Conservation (phyloP, 768 basidiomycete genomes). For the Clitopilus passeckerianus region DNA sequence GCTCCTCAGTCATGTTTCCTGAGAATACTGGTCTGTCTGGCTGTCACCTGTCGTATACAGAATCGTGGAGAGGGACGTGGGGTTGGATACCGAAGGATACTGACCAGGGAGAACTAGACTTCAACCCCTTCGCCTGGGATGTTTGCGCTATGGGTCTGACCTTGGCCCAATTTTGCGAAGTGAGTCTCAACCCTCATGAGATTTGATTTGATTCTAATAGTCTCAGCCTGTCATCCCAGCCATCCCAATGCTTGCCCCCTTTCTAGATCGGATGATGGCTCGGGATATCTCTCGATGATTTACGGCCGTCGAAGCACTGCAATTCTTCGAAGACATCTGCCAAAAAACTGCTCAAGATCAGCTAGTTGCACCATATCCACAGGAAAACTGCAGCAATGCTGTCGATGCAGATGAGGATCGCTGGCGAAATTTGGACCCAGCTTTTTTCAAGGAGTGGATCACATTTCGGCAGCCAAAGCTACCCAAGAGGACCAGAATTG, state of each 20-base stretch:
- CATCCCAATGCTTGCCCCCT: slow-evolving; percentile 20
- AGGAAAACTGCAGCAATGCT: neutral
- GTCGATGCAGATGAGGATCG: neutral
- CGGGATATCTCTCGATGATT: slow-evolving; percentile 16
- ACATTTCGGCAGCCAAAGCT: neutral
- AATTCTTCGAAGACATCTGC: slow-evolving; percentile 13
- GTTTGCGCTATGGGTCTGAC: slow-evolving; percentile 13
- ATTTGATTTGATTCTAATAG: slow-evolving; percentile 4
- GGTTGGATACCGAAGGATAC: slow-evolving; percentile 8
- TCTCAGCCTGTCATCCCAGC: slow-evolving; percentile 11
- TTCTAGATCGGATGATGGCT: slow-evolving; percentile 21
- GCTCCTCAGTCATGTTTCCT: slow-evolving; percentile 13
- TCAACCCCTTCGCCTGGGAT: slow-evolving; percentile 20
- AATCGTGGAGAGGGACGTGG: neutral
- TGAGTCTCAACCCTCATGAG: no score
- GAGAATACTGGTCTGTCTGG: slow-evolving; percentile 1
- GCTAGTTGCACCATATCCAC: neutral
- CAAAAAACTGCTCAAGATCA: neutral
- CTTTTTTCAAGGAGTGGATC: neutral
- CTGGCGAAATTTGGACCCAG: neutral
- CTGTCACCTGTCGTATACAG: slow-evolving; percentile 7
- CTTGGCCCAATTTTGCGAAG: slow-evolving; percentile 6
- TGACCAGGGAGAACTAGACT: slow-evolving; percentile 17
- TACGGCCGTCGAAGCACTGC: slow-evolving; percentile 18
- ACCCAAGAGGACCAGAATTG: neutral